Evolutionary conservation across 495 filamentous ascomycete genomes (phyloP), one percentile per base, ranked within the genome.

Genomic region (Aspergillus haitiensis): DNA sequence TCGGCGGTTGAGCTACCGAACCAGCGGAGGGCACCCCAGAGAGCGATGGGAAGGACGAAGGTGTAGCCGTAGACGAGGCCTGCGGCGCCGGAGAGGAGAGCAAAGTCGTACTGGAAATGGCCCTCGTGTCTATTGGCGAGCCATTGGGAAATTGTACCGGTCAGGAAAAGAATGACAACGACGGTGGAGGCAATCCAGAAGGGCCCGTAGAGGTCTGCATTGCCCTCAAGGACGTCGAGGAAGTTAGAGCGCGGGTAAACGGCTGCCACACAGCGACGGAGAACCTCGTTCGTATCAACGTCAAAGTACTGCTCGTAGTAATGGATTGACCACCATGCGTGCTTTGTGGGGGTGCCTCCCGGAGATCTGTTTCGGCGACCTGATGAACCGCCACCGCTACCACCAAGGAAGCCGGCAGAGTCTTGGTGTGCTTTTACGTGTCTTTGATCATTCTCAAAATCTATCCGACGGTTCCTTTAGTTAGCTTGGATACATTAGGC

Each of bases 181-280:
- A 98, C 95, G 3, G 94, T 97, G 1, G 94, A 98, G 10, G 95
- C 95, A 76, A 98, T 97, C 94, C 94, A 98, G 72, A 98, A 89
- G 5, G 94, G 94, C 2, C 87, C 88, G 78, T 98, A 98, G 55
- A 98, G 81, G 70, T 98, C 94, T 16, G 94, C 91, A 70, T 97
- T 97, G n/a, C 92, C 94, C 65, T 97, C 94, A 6, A 97, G 81
- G 36, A 97, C 89, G 67, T 98, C 94, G 58, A 98, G 85, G 74
- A 98, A 98, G 78, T 96, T 97, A 49, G 86, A 86, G 52, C 91
- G 85, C 34, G 95, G 94, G 75, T 88, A 96, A 31, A 98, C 75
- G 21, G 93, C 86, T 0, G 91, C 88, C 68, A 85, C 81, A 70
- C 93, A 97, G 58, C 94, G 88, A 65, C 83, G 77, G 47, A 96